These are phyloP conservation scores for Yueomyces sp. DNA, from an alignment of 805 yeast genomes.

Conservation along the genomic window DNA sequence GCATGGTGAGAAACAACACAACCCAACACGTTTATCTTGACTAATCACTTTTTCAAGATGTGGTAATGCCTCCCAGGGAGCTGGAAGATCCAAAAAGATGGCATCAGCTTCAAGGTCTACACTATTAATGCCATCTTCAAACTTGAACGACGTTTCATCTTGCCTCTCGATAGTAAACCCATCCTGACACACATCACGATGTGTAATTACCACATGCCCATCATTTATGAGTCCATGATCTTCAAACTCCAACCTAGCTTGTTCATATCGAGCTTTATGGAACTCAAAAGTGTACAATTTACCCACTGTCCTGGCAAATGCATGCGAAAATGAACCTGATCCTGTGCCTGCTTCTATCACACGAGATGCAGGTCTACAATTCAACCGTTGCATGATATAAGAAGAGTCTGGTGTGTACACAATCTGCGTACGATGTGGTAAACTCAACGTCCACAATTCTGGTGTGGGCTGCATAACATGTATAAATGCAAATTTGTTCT, in stretches of 20 bases:
- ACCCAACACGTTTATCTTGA: constrained; percentile 38
- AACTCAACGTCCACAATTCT: constrained; percentile 88
- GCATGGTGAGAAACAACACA: constrained; percentile 96
- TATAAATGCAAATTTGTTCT: constrained; percentile 51
- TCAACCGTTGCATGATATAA: constrained; percentile 72
- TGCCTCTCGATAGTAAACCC: constrained; percentile 49
- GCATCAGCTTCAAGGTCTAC: constrained; percentile 45
- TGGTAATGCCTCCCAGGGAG: constrained; percentile 94
- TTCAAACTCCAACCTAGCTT: constrained; percentile 66
- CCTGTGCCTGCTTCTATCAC: constrained; percentile 98
- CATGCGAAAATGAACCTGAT: constrained; percentile 89
- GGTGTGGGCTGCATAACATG: constrained; percentile 87
- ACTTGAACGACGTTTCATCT: constrained; percentile 15
- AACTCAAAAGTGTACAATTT: constrained; percentile 77
- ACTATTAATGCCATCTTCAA: constrained; percentile 17
- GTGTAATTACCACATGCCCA: constrained; percentile 47
- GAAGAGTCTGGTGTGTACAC: constrained; percentile 94
- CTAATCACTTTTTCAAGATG: constrained; percentile 50
- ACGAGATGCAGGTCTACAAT: constrained; percentile 56
- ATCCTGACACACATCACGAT: constrained; percentile 81
- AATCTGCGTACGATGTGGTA: constrained; percentile 96
- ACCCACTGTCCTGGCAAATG: constrained; percentile 78
- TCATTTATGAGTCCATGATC: constrained; percentile 44
- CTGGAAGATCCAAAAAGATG: constrained; percentile 82
- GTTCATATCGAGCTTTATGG: constrained; percentile 69